Percentiles rank a stretch among this genome's conserved stretches.
These are phyloP conservation scores for Neocallimastix lanati DNA, from an alignment of 192 early-diverging fungal genomes.

Conservation along the genomic window DNA sequence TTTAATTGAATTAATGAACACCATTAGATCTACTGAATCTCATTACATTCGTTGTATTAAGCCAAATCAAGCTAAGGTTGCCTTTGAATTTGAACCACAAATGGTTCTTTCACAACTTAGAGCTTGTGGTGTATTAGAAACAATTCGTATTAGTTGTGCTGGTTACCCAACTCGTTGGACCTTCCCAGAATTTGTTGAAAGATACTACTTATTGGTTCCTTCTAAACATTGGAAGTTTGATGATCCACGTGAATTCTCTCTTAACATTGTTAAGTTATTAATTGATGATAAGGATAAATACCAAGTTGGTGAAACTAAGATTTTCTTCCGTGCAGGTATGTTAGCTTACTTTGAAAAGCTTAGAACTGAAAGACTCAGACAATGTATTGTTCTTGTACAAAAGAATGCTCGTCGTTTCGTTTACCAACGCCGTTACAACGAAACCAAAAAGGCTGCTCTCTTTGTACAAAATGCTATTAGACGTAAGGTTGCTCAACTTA, in stretches of 20 bases:
- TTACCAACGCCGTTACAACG: conserved; percentile 37
- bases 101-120: conserved; percentile 78
- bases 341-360: conserved; percentile 74
- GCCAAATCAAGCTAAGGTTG: conserved; percentile 82
- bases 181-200: conserved; percentile 81
- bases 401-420: conserved; percentile 62
- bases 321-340: conserved; percentile 97
- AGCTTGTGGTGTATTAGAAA: conserved; percentile 97
- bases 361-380: conserved; percentile 61
- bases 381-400: conserved; percentile 69
- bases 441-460: conserved; percentile 5
- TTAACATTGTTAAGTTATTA: conserved; percentile 25
- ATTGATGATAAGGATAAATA: conserved; percentile 72
- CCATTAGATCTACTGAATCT: conserved; percentile 75
- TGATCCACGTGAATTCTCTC: conserved; percentile 16
- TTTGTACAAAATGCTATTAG: conserved; percentile 2
- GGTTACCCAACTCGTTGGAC: conserved; percentile 83
- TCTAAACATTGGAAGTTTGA: conserved; percentile 34
- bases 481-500: too few relatives aligned
- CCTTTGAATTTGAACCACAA: conserved; percentile 82
- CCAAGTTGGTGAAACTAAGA: conserved; percentile 85
- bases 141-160: conserved; percentile 93
- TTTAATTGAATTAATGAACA: conserved; percentile 87
- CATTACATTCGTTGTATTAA: conserved; percentile 99
- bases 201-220: conserved; percentile 35